phyloP scores from a whole-genome alignment of 495 filamentous ascomycete species.

The Elasticomyces elasticus region DNA sequence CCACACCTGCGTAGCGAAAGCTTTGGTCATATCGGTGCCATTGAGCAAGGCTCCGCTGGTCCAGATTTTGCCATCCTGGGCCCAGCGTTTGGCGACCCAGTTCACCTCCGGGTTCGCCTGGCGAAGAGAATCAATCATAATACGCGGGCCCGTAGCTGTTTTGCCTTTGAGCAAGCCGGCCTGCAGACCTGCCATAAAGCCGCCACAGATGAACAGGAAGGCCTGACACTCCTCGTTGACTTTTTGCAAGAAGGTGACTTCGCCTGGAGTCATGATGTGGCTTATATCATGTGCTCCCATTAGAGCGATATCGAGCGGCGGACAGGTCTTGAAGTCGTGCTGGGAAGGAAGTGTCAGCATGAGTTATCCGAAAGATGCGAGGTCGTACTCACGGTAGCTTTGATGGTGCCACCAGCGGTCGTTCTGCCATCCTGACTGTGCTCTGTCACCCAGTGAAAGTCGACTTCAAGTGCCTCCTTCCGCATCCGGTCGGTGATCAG shows the following conservation, averaged over 20 bases:
- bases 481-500: not conserved
- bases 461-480: not conserved
- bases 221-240: conserved; percentile 35
- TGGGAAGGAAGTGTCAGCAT: not conserved
- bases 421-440: not conserved
- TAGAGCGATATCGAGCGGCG: conserved; percentile 27
- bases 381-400: not conserved
- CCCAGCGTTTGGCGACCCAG: conserved; percentile 41
- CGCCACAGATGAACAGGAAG: conserved; percentile 48
- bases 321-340: conserved; percentile 6
- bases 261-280: conserved; percentile 27
- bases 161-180: conserved; percentile 43
- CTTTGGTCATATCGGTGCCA: conserved; percentile 29
- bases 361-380: not conserved
- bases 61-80: conserved; percentile 52
- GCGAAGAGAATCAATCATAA: conserved; percentile 37
- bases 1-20: conserved; percentile 20
- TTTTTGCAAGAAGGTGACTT: conserved; percentile 37
- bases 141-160: conserved; percentile 42
- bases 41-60: conserved; percentile 32
- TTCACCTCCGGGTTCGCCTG: conserved; percentile 38
- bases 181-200: conserved; percentile 39
- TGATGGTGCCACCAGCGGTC: not conserved
- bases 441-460: not conserved
- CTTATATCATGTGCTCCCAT: conserved; percentile 33